phyloP scores from a whole-genome alignment of 2,329 filamentous ascomycete genomes.

The Fusarium sp. region DNA sequence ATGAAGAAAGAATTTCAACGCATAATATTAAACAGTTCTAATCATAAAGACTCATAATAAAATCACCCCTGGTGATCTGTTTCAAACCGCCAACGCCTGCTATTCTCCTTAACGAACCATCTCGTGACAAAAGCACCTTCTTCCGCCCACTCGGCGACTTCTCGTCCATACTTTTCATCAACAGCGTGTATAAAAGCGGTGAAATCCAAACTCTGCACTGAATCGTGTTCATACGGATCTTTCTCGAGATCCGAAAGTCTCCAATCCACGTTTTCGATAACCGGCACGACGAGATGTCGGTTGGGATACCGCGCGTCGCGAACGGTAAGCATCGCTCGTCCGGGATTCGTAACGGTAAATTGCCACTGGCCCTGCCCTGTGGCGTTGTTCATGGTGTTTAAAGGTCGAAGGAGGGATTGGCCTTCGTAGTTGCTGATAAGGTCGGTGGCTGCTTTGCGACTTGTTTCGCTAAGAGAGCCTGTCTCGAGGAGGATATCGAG shows the following conservation, averaged over 20 bases:
- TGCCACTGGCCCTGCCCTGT: constrained; percentile 48
- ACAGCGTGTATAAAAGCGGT: constrained; percentile 40
- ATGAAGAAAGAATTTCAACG: neutral
- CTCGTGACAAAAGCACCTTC: constrained; percentile 48
- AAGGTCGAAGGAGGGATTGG: constrained; percentile 47
- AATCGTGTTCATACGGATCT: constrained; percentile 45
- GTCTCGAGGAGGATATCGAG: constrained; percentile 50
- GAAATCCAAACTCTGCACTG: constrained; percentile 45
- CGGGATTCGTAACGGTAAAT: constrained; percentile 50
- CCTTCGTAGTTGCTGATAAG: constrained; percentile 49
- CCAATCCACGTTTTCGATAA: constrained; percentile 50
- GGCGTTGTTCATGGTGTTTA: constrained; percentile 14
- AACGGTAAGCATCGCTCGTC: constrained; percentile 49
- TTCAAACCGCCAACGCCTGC: constrained; percentile 50
- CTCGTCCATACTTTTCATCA: constrained; percentile 41
- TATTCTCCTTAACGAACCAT: constrained; percentile 53
- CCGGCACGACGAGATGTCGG: constrained; percentile 48
- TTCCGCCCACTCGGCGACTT: constrained; percentile 48
- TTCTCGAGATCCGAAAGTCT: constrained; percentile 44
- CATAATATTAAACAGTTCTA: constrained; percentile 18
- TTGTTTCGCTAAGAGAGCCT: constrained; percentile 41
- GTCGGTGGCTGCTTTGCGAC: constrained; percentile 37
- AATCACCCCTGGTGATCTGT: constrained; percentile 26
- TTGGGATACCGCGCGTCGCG: constrained; percentile 48
- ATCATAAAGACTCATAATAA: constrained; percentile 21